Conservation (phyloP, 805 yeast species). For the Lachancea sp. region DNA sequence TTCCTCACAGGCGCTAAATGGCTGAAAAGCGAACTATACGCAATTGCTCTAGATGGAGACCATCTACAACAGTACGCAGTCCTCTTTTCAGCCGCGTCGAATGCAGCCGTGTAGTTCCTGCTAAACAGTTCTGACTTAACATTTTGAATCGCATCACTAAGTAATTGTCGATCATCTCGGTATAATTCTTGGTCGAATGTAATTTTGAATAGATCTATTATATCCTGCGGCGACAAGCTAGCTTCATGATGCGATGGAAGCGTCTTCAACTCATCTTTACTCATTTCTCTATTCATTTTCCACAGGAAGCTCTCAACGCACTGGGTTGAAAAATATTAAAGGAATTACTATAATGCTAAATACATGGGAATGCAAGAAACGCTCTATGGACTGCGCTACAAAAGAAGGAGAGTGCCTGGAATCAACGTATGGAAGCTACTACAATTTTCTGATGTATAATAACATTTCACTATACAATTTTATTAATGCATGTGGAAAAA, state of each 20-base stretch:
- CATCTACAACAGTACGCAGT: constrained; percentile 77
- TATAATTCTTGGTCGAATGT: constrained; percentile 26
- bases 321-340: not conserved
- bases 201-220: constrained; percentile 27
- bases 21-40: constrained; percentile 62
- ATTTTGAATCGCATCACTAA: constrained; percentile 43
- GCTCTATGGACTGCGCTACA: too few species aligned
- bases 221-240: constrained; percentile 28
- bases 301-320: constrained; percentile 3
- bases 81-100: constrained; percentile 54
- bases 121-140: constrained; percentile 68
- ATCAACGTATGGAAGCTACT: not conserved
- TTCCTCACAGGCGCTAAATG: constrained; percentile 40
- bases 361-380: too few species aligned
- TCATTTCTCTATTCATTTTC: not conserved
- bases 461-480: constrained; percentile 2
- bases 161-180: constrained; percentile 13
- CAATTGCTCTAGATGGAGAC: constrained; percentile 77
- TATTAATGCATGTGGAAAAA: not conserved
- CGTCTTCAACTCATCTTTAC: constrained; percentile 10
- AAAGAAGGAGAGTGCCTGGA: too few species aligned
- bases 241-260: constrained; percentile 22
- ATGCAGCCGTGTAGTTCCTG: constrained; percentile 66
- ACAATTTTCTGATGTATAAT: not conserved
- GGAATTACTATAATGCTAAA: too few species aligned